Conservation (phyloP, 768 basidiomycete genomes). For the Boletellus ananiceps region DNA sequence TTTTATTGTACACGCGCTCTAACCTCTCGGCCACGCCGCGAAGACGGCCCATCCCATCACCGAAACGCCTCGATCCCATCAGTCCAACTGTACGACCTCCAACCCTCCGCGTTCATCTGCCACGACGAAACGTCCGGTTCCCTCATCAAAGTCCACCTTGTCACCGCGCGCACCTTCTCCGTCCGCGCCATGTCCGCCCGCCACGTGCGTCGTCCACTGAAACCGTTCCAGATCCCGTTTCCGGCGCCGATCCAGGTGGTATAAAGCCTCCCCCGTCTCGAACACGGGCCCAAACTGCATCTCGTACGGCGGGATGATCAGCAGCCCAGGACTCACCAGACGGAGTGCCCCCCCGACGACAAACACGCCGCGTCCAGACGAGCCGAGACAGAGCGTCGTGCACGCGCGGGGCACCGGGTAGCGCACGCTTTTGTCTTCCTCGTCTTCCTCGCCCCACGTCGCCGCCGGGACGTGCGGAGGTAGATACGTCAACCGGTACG, state of each 20-base stretch:
- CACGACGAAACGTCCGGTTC: conserved; percentile 30
- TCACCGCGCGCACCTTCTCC: conserved; percentile 6
- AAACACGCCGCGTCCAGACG: conserved; percentile 28
- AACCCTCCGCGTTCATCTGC: conserved; percentile 23
- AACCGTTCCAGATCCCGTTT: not conserved
- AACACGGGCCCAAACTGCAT: conserved; percentile 29
- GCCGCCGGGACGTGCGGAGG: conserved; percentile 3
- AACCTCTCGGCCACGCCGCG: too few relatives aligned
- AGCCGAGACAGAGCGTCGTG: conserved; percentile 19
- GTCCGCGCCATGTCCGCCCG: not conserved
- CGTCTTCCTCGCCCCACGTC: not conserved
- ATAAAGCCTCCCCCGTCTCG: conserved; percentile 20
- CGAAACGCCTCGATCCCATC: too few relatives aligned
- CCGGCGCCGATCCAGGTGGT: conserved; percentile 7
- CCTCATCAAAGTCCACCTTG: conserved; percentile 29
- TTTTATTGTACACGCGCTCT: too few relatives aligned
- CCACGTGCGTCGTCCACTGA: not conserved
- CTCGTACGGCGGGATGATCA: conserved; percentile 26
- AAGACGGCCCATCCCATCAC: too few relatives aligned
- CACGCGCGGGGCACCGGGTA: conserved; percentile 1
- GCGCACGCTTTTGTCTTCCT: too few relatives aligned
- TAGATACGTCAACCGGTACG: conserved; percentile 18
- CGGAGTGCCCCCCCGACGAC: conserved; percentile 23
- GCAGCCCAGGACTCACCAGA: conserved; percentile 21
- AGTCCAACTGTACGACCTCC: conserved; percentile 25